These are phyloP conservation scores for Gracilaria gracilis DNA, from an alignment of 23 red algal genomes.

Conservation along the genomic window DNA sequence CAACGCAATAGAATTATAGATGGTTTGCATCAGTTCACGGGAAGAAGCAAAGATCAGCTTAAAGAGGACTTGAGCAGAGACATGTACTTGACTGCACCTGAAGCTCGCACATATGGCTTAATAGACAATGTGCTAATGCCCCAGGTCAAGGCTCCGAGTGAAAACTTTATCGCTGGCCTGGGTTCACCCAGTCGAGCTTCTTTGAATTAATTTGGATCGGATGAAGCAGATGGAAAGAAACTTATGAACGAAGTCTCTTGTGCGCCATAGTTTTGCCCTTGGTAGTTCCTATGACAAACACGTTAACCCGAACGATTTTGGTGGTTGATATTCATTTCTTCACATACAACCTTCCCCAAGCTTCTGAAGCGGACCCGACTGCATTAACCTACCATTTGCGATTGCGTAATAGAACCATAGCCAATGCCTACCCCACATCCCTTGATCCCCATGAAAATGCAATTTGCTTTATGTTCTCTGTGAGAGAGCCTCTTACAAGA, in stretches of 20 bases:
- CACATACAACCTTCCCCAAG: no score
- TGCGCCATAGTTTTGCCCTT: neutral
- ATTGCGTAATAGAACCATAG: no score
- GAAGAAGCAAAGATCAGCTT: constrained; percentile 69
- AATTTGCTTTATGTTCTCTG: no score
- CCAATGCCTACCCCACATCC: no score
- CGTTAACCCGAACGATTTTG: no score
- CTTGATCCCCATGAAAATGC: no score
- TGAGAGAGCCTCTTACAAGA: no score
- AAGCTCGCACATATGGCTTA: constrained; percentile 94
- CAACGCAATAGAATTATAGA: constrained; percentile 88
- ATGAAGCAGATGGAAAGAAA: neutral
- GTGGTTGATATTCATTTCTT: no score
- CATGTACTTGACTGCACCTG: constrained; percentile 94
- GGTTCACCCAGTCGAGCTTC: constrained; percentile 32
- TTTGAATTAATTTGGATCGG: neutral
- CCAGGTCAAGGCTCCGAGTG: constrained; percentile 75
- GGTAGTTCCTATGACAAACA: neutral
- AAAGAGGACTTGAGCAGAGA: constrained; percentile 86
- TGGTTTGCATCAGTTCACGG: constrained; percentile 80
- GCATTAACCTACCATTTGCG: no score
- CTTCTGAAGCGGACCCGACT: no score
- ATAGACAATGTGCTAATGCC: constrained; percentile 95
- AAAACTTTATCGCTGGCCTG: constrained; percentile 63
- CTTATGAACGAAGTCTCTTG: neutral